Evolutionary conservation across 805 yeast genomes (phyloP).

Genomic region (Metschnikowia borealis): DNA sequence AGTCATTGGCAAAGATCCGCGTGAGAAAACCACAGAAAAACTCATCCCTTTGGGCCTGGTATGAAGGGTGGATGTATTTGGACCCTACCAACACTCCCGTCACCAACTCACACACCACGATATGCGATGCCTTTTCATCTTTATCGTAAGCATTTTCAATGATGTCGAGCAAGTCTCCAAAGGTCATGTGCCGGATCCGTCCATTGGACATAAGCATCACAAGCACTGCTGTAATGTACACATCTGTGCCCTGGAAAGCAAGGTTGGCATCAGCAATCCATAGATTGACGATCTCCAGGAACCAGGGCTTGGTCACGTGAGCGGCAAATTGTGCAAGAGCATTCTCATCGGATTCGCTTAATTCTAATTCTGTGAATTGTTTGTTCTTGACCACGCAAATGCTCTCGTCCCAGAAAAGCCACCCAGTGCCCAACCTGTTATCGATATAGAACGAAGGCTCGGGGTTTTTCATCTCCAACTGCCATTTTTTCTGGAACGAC

Average conservation of each 20-base stretch:
- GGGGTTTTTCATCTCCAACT: slow-evolving; percentile 47
- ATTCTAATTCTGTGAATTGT: slow-evolving; percentile 21
- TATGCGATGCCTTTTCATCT: slow-evolving; percentile 72
- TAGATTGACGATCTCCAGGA: slow-evolving; percentile 45
- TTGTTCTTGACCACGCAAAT: slow-evolving; percentile 44
- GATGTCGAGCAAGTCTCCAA: slow-evolving; percentile 50
- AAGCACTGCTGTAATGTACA: slow-evolving; percentile 50
- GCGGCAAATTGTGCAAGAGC: slow-evolving; percentile 43
- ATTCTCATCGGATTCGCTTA: slow-evolving; percentile 40
- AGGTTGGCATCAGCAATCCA: slow-evolving; percentile 62
- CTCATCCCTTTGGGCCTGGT: slow-evolving; percentile 38
- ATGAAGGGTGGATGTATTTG: slow-evolving; percentile 34
- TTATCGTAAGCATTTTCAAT: slow-evolving; percentile 50
- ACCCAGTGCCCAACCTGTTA: slow-evolving; percentile 54
- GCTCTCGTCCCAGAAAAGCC: slow-evolving; percentile 70
- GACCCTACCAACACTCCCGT: slow-evolving; percentile 59
- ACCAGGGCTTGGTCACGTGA: slow-evolving; percentile 53
- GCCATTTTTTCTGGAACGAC: slow-evolving; percentile 42
- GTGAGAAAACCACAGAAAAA: slow-evolving; percentile 44
- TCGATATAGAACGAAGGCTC: slow-evolving; percentile 56
- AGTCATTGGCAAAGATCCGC: slow-evolving; percentile 47
- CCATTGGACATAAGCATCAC: slow-evolving; percentile 47
- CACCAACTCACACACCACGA: slow-evolving; percentile 66
- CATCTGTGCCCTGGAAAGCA: slow-evolving; percentile 62
- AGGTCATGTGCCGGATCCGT: slow-evolving; percentile 37